These are phyloP conservation scores for Ceratobasidium sp. DNA, from an alignment of 1,284 basidiomycete genomes.

Conservation along the genomic window DNA sequence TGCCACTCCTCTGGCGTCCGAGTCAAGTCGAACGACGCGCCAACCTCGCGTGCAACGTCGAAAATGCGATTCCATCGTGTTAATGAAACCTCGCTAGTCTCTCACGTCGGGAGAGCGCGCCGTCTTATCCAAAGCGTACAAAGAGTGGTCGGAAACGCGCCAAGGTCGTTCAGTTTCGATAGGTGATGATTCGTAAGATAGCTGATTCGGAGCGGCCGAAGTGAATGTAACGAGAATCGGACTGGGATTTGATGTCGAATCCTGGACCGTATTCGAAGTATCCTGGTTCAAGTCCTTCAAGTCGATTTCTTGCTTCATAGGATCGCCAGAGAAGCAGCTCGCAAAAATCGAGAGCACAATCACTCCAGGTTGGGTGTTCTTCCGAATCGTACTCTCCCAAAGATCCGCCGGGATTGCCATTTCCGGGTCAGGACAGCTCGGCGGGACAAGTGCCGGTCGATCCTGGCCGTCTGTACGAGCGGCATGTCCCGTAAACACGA, in stretches of 20 bases:
- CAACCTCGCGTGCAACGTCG: not conserved
- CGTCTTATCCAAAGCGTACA: slow-evolving; percentile 10
- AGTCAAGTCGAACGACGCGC: not conserved
- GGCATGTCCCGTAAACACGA: slow-evolving; percentile 25
- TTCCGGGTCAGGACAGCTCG: not conserved
- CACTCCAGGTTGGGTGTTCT: slow-evolving; percentile 7
- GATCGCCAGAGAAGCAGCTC: slow-evolving; percentile 21
- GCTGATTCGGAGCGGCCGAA: not conserved
- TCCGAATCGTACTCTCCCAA: slow-evolving; percentile 16
- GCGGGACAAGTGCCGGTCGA: not conserved
- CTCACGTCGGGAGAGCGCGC: not conserved
- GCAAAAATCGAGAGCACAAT: slow-evolving; percentile 34
- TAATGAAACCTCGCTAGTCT: not conserved
- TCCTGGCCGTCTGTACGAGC: not conserved
- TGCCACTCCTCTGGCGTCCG: not conserved
- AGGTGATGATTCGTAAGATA: slow-evolving; percentile 12
- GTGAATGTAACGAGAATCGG: slow-evolving; percentile 17
- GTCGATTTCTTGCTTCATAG: slow-evolving; percentile 23
- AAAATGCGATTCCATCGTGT: not conserved
- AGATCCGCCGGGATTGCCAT: not conserved
- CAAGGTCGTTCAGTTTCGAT: not conserved
- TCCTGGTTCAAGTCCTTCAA: not conserved
- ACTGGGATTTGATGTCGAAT: not conserved
- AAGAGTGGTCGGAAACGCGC: slow-evolving; percentile 8
- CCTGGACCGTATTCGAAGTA: not conserved